These are phyloP conservation scores for Cyanodermella asteris DNA, from an alignment of 2,329 filamentous ascomycete genomes.

Conservation along the genomic window DNA sequence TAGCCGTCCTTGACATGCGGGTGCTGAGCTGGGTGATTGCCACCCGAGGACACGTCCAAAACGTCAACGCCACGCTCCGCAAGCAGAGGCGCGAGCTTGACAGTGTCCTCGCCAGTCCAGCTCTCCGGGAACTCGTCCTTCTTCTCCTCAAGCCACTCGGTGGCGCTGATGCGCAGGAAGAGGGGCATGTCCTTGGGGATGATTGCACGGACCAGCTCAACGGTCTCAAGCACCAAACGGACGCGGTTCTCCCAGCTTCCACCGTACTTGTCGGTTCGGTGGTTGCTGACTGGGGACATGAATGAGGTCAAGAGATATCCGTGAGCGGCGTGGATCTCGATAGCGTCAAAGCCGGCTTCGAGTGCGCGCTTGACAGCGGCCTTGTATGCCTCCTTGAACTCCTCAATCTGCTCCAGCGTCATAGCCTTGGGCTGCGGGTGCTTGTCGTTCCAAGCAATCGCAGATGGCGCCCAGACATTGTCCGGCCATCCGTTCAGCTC, in stretches of 20 bases:
- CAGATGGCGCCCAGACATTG: conserved; percentile 33
- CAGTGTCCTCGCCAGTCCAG: conserved; percentile 46
- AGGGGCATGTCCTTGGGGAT: conserved; percentile 50
- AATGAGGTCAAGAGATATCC: conserved; percentile 56
- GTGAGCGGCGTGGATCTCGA: conserved; percentile 65
- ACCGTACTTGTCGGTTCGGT: conserved; percentile 35
- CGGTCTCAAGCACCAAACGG: conserved; percentile 44
- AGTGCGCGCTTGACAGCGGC: conserved; percentile 38
- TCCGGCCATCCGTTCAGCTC: conserved; percentile 31
- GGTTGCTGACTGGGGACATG: conserved; percentile 46
- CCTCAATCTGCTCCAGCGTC: conserved; percentile 44
- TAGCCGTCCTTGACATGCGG: conserved; percentile 23
- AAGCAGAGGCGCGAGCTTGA: conserved; percentile 42
- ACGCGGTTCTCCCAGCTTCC: conserved; percentile 40
- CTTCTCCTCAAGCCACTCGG: conserved; percentile 50
- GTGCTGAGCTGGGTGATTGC: conserved; percentile 40
- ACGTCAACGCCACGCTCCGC: conserved; percentile 57
- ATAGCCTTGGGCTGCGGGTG: conserved; percentile 45
- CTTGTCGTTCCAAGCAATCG: conserved; percentile 38
- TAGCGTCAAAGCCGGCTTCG: conserved; percentile 49
- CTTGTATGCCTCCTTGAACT: conserved; percentile 40
- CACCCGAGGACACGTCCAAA: conserved; percentile 61
- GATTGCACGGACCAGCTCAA: conserved; percentile 36
- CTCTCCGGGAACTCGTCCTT: conserved; percentile 31
- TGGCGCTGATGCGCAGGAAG: conserved; percentile 50